Conservation (phyloP, 2,329 filamentous ascomycete species). For the Venturia asperata region DNA sequence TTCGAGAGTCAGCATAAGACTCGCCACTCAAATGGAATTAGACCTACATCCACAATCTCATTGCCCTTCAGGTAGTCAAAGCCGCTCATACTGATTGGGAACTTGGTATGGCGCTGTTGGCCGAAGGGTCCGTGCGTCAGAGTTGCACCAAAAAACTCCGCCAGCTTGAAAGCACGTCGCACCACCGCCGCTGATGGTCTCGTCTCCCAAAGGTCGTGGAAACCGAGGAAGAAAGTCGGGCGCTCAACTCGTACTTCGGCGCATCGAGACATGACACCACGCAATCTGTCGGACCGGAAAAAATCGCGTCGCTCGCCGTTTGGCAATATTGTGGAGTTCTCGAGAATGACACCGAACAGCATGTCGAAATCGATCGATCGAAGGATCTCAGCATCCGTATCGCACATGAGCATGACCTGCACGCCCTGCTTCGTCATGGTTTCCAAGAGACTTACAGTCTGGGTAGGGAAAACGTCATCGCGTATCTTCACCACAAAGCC, state of each 20-base stretch:
- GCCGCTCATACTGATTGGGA: conserved; percentile 4
- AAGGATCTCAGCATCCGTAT: conserved; percentile 1
- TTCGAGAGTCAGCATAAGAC: neutral
- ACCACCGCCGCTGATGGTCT: conserved; percentile 12
- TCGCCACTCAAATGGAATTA: neutral
- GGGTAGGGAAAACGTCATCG: neutral
- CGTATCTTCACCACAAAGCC: conserved; percentile 11
- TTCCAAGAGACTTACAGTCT: neutral
- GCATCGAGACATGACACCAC: conserved; percentile 9
- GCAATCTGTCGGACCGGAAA: conserved; percentile 5
- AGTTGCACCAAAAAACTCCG: conserved; percentile 10
- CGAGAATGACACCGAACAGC: conserved; percentile 5
- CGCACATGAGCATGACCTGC: conserved; percentile 14
- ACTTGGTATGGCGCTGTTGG: conserved; percentile 9
- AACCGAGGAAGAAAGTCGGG: conserved; percentile 8
- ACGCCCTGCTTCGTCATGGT: neutral
- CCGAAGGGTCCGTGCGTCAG: conserved; percentile 8
- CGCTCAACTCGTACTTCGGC: conserved; percentile 9
- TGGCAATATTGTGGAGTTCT: conserved; percentile 7
- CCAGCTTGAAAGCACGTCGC: conserved; percentile 11
- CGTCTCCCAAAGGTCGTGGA: conserved; percentile 13
- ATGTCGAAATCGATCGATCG: conserved; percentile 9
- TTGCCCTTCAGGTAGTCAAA: conserved; percentile 12
- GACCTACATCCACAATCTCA: conserved; percentile 8
- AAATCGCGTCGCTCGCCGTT: conserved; percentile 10